Percentiles rank a stretch among this genome's conserved stretches.
These are phyloP conservation scores for Fusarium cicatricum DNA, from an alignment of 2,329 filamentous ascomycete genomes.

Conservation along the genomic window DNA sequence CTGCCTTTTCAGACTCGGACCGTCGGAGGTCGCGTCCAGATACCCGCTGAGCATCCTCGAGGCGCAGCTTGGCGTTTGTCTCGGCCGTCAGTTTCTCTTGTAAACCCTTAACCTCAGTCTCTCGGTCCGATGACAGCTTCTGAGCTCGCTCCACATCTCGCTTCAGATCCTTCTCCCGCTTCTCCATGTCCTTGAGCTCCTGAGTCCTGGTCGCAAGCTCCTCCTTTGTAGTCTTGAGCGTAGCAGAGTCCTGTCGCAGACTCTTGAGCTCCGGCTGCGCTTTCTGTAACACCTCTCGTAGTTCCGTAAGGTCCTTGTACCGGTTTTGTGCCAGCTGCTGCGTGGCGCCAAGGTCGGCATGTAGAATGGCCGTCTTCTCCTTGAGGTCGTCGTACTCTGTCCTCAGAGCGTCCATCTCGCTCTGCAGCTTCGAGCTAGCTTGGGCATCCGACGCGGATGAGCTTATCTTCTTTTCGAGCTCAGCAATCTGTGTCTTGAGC, in stretches of 20 bases:
- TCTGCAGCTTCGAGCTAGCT: constrained; percentile 63
- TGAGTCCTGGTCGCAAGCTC: constrained; percentile 67
- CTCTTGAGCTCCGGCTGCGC: constrained; percentile 85
- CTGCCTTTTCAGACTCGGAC: constrained; percentile 80
- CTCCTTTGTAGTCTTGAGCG: constrained; percentile 77
- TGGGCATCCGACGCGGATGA: constrained; percentile 46
- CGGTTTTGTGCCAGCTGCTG: constrained; percentile 86
- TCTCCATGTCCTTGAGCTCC: constrained; percentile 80
- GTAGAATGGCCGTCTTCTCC: constrained; percentile 71
- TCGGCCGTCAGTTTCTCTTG: constrained; percentile 82
- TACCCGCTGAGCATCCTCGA: constrained; percentile 81
- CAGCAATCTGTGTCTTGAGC: constrained; percentile 68
- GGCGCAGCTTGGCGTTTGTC: constrained; percentile 72
- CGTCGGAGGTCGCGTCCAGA: constrained; percentile 80
- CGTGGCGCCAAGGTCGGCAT: constrained; percentile 85
- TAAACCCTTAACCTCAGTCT: constrained; percentile 78
- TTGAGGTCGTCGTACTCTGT: constrained; percentile 73
- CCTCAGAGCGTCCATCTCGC: constrained; percentile 65
- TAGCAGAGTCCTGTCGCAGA: constrained; percentile 78
- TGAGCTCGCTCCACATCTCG: constrained; percentile 76
- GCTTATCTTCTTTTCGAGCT: constrained; percentile 75
- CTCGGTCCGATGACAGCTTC: constrained; percentile 75
- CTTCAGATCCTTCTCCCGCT: constrained; percentile 81
- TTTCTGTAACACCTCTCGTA: constrained; percentile 82
- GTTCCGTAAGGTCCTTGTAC: constrained; percentile 86